Evolutionary conservation across 108 stramenopile species (phyloP), one percentile per base, ranked within the genome.

Genomic region (Schizochytrium sp.): DNA sequence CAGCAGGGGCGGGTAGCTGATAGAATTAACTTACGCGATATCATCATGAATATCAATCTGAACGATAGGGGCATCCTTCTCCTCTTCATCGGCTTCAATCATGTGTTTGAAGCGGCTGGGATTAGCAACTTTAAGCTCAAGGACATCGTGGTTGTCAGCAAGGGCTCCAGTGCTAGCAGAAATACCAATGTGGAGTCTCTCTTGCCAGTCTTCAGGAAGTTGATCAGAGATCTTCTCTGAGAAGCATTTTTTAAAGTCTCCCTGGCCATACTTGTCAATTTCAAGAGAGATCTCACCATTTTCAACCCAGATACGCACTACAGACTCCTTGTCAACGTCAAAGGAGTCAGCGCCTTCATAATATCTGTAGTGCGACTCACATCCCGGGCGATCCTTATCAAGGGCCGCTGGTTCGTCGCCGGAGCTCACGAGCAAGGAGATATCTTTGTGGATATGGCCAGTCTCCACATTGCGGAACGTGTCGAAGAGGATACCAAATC

Each of bases 141-240:
- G 42, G 46, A 95, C 58, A 69, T 95, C 95, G 92, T 95, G 95
- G 90, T 95, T 95, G 91, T 95, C 95, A 3, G 95, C 94, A 40
- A 95, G 93, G 88, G 94, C 92, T 17, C 95, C 95, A 19, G 95
- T 95, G 88, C 92, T 91, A 41, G 93, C 93, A 3, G 93, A 90
- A 12, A 95, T 41, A 40, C 94, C 93, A 15, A 95, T 5, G 83
- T 93, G 49, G 2, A 92, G 89, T 2, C 17, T 57, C 41, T 45
- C 7, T 3, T 91, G 88, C 90, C 91, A 93, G 17, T 64, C 87
- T 58, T 61, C 49, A 28, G 88, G 56, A 10, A 91, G 61, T 8
- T 46, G 44, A 3, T n/a, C 46, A 19, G 61, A 56, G 40, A 90
- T 28, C 60, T 88, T 88, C 15, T 60, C 0, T 15, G 55, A 13